Conservation (phyloP, 176 grass and related monocot species). For the Paspalum vaginatum region DNA sequence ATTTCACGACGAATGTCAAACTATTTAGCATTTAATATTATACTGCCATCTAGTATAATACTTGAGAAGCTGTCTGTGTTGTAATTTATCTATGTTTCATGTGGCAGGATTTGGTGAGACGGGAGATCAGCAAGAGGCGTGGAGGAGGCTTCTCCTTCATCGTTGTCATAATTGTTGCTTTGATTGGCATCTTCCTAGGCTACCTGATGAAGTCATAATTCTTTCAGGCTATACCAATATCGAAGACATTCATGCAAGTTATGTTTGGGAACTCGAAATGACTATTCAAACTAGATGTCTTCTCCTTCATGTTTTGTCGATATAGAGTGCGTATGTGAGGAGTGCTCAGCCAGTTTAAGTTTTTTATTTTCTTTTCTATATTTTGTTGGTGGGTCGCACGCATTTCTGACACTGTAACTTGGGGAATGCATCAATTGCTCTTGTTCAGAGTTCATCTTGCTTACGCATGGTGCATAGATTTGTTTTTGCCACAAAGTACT, state of each 20-base stretch:
- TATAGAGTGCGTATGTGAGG: slow-evolving; percentile 48
- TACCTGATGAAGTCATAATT: slow-evolving; percentile 71
- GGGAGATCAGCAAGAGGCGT: slow-evolving; percentile 57
- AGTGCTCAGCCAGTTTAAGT: slow-evolving; percentile 56
- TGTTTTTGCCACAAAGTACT: background rate
- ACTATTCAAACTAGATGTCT: slow-evolving; percentile 37
- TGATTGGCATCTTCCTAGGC: slow-evolving; percentile 63
- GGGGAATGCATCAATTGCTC: slow-evolving; percentile 35
- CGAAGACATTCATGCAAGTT: slow-evolving; percentile 34
- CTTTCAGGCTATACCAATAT: slow-evolving; percentile 21
- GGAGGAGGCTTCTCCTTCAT: slow-evolving; percentile 67
- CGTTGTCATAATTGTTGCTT: slow-evolving; percentile 58
- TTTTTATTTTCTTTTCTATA: slow-evolving; percentile 31
- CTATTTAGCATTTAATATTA: background rate
- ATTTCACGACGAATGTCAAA: background rate
- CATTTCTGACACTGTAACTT: slow-evolving; percentile 43
- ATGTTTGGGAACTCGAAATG: slow-evolving; percentile 41
- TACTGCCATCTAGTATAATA: background rate
- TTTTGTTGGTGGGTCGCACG: slow-evolving; percentile 33
- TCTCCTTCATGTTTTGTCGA: slow-evolving; percentile 47
- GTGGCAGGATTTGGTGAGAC: slow-evolving; percentile 64
- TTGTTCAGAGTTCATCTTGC: slow-evolving; percentile 20
- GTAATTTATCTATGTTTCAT: slow-evolving; percentile 31
- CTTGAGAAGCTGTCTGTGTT: background rate
- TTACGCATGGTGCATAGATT: background rate